Evolutionary conservation across 352 stramenopile genomes (phyloP), one percentile per base, ranked within the genome.

Genomic region (Hyaloperonospora arabidopsidis): DNA sequence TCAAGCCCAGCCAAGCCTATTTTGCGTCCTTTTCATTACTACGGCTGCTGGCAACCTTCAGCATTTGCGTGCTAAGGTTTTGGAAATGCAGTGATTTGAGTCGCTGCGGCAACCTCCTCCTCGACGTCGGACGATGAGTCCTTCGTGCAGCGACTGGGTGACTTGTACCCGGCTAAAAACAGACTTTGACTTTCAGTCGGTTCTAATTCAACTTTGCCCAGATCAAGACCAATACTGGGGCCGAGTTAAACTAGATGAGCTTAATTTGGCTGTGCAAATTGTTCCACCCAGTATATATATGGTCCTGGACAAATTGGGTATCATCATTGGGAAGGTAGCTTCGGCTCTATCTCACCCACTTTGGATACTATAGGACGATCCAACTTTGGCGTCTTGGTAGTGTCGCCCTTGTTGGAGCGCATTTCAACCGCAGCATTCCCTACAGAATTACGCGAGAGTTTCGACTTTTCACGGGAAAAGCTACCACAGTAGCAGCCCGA

Each of bases 341-440:
- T 45, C 39, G 2, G 8, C 39, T 5, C n/a, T 45, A 12, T 15
- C 39, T 15, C 34, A 39, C 14, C 34, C 34, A n/a, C 34, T 39
- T 15, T 39, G 14, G 14, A 3, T 39, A n/a, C 39, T 45, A 14
- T 45, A 15, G 39, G 18, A 45, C 12, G 35, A 41, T 11, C n/a
- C 12, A 5, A 45, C 39, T 45, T 23, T 45, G 39, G 39, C 6
- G 5, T 23, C 39, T 23, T 45, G 2, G 18, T 45, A 12, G 2
- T 45, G 4, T 41, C 35, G 35, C n/a, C 35, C 12, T 41, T 41
- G n/a, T 18, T 41, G 35, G 35, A 41, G 35, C 39, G 39, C 39
- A 18, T 22, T 6, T 45, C 3, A 22, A 22, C 15, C 11, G n/a
- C n/a, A 12, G 2, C 39, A 10, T 12, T 45, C 39, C 39, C 39